Evolutionary conservation across 495 filamentous ascomycete species (phyloP).

Genomic region (Pseudoneurospora amorphoporcata): DNA sequence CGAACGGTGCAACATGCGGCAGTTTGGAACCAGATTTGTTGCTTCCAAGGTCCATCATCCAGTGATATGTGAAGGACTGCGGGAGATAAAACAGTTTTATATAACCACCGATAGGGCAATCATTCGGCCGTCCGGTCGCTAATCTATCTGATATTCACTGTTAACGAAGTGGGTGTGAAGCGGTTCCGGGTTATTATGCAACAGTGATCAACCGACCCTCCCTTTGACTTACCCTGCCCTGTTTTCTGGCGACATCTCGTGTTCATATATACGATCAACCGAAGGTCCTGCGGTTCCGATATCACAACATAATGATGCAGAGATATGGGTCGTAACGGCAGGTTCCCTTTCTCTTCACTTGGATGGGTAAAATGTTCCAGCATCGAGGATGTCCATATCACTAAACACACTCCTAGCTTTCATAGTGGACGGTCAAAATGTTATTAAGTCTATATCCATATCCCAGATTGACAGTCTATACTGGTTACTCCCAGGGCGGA

Average conservation of each 20-base stretch:
- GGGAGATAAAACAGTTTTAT: background rate
- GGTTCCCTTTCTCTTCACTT: background rate
- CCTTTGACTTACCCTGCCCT: background rate
- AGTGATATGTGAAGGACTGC: background rate
- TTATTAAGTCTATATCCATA: background rate
- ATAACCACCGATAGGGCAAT: background rate
- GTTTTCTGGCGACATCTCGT: background rate
- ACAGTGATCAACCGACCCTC: background rate
- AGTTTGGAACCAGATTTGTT: background rate
- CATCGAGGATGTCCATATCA: background rate
- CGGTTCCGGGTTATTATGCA: background rate
- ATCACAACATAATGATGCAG: background rate
- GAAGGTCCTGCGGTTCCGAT: background rate
- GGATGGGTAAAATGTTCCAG: background rate
- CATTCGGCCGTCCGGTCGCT: background rate
- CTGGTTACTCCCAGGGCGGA: background rate
- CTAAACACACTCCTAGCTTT: background rate
- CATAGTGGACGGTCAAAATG: background rate
- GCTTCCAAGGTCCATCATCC: background rate
- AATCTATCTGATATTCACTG: background rate
- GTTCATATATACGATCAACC: background rate
- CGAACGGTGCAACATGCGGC: background rate
- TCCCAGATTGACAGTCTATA: background rate
- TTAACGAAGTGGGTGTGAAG: background rate
- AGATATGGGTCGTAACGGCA: background rate